phyloP scores from a whole-genome alignment of 139 green algal genomes.

The Chlorella sp. region DNA sequence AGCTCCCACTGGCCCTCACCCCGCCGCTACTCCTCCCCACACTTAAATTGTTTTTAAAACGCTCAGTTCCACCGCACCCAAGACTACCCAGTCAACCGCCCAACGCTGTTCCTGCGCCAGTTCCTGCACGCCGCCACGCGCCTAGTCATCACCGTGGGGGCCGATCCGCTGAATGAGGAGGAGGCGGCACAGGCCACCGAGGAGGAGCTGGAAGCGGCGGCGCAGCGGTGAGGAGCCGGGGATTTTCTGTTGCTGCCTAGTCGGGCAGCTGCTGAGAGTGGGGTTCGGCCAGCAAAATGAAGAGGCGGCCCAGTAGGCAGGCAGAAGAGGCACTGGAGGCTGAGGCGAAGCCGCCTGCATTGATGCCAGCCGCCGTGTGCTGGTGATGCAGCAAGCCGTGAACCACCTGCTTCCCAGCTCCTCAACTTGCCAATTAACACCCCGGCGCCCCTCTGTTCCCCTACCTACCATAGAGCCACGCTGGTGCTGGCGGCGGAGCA shows the following conservation, averaged over 20 bases:
- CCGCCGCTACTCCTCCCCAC: background rate
- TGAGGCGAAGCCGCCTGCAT: background rate
- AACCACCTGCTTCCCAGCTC: background rate
- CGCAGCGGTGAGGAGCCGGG: background rate
- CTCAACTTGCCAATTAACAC: too few relatives aligned
- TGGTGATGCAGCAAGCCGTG: too few relatives aligned
- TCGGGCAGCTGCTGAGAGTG: background rate
- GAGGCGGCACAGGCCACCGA: background rate
- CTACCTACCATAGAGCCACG: background rate
- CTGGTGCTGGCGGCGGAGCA: background rate
- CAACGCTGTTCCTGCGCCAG: conserved; percentile 4
- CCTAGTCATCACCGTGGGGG: background rate
- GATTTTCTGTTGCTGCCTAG: background rate
- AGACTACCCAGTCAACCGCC: background rate
- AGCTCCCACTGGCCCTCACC: too few relatives aligned
- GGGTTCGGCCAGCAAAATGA: background rate
- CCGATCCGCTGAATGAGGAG: background rate
- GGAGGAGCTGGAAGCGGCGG: background rate
- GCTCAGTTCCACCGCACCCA: conserved; percentile 11
- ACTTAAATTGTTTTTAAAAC: too few relatives aligned
- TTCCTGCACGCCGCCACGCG: conserved; percentile 17
- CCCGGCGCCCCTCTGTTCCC: too few relatives aligned
- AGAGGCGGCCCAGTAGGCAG: background rate
- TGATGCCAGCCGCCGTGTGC: background rate
- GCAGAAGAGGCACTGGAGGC: background rate